Conservation (phyloP, 2,329 filamentous ascomycete species). For the Pseudocercospora fijiensis region DNA sequence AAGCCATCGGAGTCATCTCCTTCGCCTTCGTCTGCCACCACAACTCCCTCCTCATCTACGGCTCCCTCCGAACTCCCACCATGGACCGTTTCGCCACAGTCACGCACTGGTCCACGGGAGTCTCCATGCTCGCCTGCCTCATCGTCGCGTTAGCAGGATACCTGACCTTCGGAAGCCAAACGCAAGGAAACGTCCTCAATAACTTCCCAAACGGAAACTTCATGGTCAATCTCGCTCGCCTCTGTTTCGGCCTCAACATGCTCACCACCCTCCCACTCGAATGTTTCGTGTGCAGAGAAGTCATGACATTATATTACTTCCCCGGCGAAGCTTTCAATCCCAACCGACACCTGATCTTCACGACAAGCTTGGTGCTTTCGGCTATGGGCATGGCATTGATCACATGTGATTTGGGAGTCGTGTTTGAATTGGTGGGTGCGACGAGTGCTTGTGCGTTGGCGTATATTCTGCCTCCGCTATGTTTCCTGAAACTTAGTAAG, state of each 20-base stretch:
- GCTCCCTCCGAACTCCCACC: constrained; percentile 87
- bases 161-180: constrained; percentile 87
- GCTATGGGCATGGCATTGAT: constrained; percentile 76
- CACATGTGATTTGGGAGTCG: constrained; percentile 89
- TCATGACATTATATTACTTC: constrained; percentile 86
- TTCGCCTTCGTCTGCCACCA: constrained; percentile 86
- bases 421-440: constrained; percentile 94
- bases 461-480: constrained; percentile 91
- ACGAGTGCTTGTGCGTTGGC: constrained; percentile 92
- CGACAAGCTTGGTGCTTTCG: constrained; percentile 72
- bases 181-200: constrained; percentile 93
- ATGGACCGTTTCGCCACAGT: constrained; percentile 92
- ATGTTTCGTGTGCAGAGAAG: constrained; percentile 94
- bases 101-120: constrained; percentile 86
- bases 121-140: constrained; percentile 90
- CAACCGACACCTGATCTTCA: constrained; percentile 82
- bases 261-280: constrained; percentile 93
- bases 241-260: constrained; percentile 99
- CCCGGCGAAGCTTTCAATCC: constrained; percentile 73
- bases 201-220: constrained; percentile 90
- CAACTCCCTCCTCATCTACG: constrained; percentile 96
- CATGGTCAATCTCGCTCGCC: constrained; percentile 89
- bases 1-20: constrained; percentile 95
- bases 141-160: constrained; percentile 86
- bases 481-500: constrained; percentile 89